Evolutionary conservation across 2,329 filamentous ascomycete species (phyloP), one percentile per base, ranked within the genome.

Genomic region (Penicillium sp.): DNA sequence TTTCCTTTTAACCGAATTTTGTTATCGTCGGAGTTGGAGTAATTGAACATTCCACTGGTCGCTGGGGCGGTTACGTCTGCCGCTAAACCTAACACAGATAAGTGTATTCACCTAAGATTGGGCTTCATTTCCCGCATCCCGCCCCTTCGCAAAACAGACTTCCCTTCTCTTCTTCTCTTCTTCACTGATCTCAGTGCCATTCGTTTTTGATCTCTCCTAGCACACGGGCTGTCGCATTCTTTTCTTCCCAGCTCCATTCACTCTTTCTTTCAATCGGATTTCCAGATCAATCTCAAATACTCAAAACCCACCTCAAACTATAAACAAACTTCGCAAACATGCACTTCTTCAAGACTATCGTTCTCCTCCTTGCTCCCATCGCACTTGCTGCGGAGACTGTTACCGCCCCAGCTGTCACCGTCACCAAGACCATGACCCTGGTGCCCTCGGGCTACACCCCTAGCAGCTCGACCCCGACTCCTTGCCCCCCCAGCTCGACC

Each of bases 331-430:
- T 54, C 54, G 65, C 60, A 11, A 55, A 11, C 44, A 74, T 74
- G 71, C 65, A 72, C 44, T 63, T 73, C 65, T 60, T 62, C 58
- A 75, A 73, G 58, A 53, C 67, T 55, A 56, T 74, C 50, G 45
- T 72, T 33, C 55, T 73, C 49, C 57, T 67, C 46, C 54, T 72
- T 31, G 61, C 65, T 29, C 69, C 70, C 15, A 49, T 70, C 48
- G 66, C 67, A 33, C 56, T 69, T 23, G 70, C 68, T 18, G 62
- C 66, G 29, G 60, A 63, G 51, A 55, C 62, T 41, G 58, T 61
- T 27, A 40, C 60, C 20, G 54, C 62, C 48, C 63, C 20, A 29
- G 41, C 43, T 4, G 6, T 9, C 25, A 49, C 44, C 7, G 51
- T 57, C 56, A 67, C 68, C 44, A 58, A 58, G 53, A 71, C 67